Conservation (phyloP, 2,329 filamentous ascomycete species). For the Cucurbitaria berberidis region DNA sequence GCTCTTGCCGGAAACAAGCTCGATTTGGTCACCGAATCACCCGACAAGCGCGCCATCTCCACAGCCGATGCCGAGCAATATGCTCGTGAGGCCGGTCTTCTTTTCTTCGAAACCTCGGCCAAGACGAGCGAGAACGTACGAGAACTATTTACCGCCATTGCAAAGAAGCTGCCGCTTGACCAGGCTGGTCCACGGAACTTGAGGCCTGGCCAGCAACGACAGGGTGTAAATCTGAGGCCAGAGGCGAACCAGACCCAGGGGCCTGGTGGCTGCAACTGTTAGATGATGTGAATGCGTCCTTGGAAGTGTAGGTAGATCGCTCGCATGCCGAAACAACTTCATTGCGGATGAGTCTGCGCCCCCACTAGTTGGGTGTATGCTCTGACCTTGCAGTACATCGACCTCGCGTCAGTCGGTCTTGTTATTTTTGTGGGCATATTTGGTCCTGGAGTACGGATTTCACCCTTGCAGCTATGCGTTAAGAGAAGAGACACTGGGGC, state of each 20-base stretch:
- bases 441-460: slow-evolving; percentile 35
- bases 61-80: slow-evolving; percentile 94
- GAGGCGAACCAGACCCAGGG: slow-evolving; percentile 65
- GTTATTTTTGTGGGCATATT: slow-evolving; percentile 24
- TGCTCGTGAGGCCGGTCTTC: slow-evolving; percentile 86
- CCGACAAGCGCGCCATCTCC: slow-evolving; percentile 91
- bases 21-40: slow-evolving; percentile 91
- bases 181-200: slow-evolving; percentile 92
- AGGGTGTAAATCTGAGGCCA: slow-evolving; percentile 71
- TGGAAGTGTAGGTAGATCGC: slow-evolving; percentile 14
- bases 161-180: slow-evolving; percentile 95
- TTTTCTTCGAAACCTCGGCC: slow-evolving; percentile 98
- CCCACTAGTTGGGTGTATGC: slow-evolving; percentile 2
- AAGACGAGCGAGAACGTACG: slow-evolving; percentile 97
- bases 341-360: background rate
- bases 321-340: background rate
- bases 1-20: slow-evolving; percentile 93
- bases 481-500: slow-evolving; percentile 37
- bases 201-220: slow-evolving; percentile 63
- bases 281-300: slow-evolving; percentile 31
- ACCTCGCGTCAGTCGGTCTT: slow-evolving; percentile 15
- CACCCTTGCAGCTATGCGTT: slow-evolving; percentile 20
- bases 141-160: slow-evolving; percentile 95
- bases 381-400: slow-evolving; percentile 14
- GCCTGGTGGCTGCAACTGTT: slow-evolving; percentile 69